Base-by-base conservation (phyloP, 306 rosid species). In the Fragaria ananassa region DNA sequence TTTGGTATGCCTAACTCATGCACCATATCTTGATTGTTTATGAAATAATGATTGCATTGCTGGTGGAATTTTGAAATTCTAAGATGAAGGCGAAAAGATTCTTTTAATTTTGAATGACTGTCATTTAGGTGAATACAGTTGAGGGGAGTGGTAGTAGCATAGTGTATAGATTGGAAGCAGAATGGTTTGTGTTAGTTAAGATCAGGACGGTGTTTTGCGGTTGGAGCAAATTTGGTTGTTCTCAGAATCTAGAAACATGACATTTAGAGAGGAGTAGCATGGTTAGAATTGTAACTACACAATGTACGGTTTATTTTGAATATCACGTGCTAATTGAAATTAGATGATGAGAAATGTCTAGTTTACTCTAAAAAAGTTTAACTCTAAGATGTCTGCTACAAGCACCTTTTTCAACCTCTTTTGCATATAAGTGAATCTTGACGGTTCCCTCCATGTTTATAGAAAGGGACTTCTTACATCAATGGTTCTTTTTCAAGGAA, bases 1-100 rank as follows among this genome's bases (percentile, higher is more conserved):
- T 90, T 91, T 46, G 96, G 96, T 93, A 78, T 74, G 72, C 49
- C 79, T 54, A n/a, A 60, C 51, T 60, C 63, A 47, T 46, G 53
- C 27, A 17, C 45, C 29, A 10, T 58, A 6, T 64, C 42, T 6
- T 73, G 68, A 27, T 65, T n/a, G 12, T 58, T 42, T 74, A 10
- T 54, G 35, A 63, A 63, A 37, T 12, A 53, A 50, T 49, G 15
- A 23, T 21, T 57, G 74, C 44, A 47, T 47, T 49, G 44, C 19
- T 54, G 37, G 3, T 35, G 50, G 19, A 19, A 21, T 2, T 18
- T 50, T 51, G 19, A 12, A n/a, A 35, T 71, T 35, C 4, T 51
- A 10, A 2, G 72, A 23, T 45, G 29, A 45, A 2, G 60, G 74
- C 11, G 0, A 2, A 47, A 49, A 70, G 74, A 14, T 70, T 70